Evolutionary conservation across 768 basidiomycete genomes (phyloP).

Genomic region (Suillus spraguei): DNA sequence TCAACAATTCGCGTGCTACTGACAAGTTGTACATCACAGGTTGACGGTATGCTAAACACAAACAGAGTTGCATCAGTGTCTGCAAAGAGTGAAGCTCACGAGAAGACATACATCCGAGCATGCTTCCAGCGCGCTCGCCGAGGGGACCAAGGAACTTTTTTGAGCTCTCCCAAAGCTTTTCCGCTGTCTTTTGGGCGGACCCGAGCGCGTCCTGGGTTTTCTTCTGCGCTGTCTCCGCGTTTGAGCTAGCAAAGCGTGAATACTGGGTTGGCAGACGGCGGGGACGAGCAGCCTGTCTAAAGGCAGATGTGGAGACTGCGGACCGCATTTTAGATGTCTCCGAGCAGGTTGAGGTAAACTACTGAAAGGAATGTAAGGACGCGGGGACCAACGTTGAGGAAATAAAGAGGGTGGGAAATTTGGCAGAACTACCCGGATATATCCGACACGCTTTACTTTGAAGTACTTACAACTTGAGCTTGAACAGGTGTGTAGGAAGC

Average conservation of each 20-base stretch:
- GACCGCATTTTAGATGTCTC: slow-evolving; percentile 24
- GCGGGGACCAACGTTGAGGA: slow-evolving; percentile 10
- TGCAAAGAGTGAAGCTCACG: neutral
- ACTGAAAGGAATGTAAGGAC: slow-evolving; percentile 10
- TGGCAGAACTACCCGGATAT: slow-evolving; percentile 11
- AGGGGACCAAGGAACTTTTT: slow-evolving; percentile 51
- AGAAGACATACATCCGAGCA: slow-evolving; percentile 55
- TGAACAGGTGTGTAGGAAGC: neutral
- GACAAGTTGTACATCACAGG: slow-evolving; percentile 79
- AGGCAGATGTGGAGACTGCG: slow-evolving; percentile 25
- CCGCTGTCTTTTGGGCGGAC: slow-evolving; percentile 57
- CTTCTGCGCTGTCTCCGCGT: slow-evolving; percentile 57
- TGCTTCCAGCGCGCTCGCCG: slow-evolving; percentile 54
- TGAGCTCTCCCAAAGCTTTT: slow-evolving; percentile 52
- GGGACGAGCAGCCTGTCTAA: slow-evolving; percentile 25
- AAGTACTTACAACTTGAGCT: no score
- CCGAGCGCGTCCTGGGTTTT: slow-evolving; percentile 71
- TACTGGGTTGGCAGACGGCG: slow-evolving; percentile 16
- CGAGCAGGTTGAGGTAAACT: slow-evolving; percentile 11
- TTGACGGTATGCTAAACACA: slow-evolving; percentile 63
- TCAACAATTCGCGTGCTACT: slow-evolving; percentile 73
- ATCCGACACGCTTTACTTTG: slow-evolving; percentile 12
- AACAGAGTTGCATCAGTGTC: neutral
- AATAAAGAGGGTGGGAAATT: slow-evolving; percentile 19
- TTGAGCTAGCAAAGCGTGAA: slow-evolving; percentile 45